Evolutionary conservation across 2,329 filamentous ascomycete genomes (phyloP), one percentile per base, ranked within the genome.

Genomic region (Elsinoe fawcettii): DNA sequence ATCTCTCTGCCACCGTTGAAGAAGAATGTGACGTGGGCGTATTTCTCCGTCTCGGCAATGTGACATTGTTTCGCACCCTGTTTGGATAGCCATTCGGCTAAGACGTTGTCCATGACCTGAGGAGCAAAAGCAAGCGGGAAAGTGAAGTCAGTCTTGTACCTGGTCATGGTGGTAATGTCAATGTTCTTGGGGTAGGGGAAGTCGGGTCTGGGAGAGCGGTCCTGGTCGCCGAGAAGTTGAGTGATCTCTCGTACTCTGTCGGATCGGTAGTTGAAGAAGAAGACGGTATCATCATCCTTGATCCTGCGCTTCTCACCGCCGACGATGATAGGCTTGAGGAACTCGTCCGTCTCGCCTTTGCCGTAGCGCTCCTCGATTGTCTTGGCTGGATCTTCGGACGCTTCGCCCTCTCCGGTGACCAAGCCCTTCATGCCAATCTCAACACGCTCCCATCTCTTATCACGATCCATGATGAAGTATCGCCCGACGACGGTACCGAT

Each of bases 191-290:
- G 93, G 79, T 91, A 97, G 47, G 88, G 80, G 80, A 97, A 96
- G 73, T 96, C 89, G 64, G 91, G 88, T 64, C 83, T 82, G 57
- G 91, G 90, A 22, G 90, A 95, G 68, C 90, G 88, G 77, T 99
- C 93, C 69, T 92, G 85, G 71, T 88, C 88, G 65, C 93, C 93
- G 57, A 99, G 79, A 44, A 99, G 81, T 76, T 97, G 93, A 51
- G 90, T 95, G 71, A 99, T 87, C 74, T 99, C 93, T 66, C 93
- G 88, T 55, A 92, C 92, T 72, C 93, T 91, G 73, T 99, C 93
- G 58, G 93, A 97, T 69, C 93, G 90, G 81, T 99, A 99, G 84
- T 99, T 99, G 88, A 99, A 99, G 84, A 97, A 97, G 83, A 97
- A 97, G 67, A 97, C 82, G 56, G 90, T 92, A 70, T 99, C 93